Percentiles rank a stretch among this genome's conserved stretches.
These are phyloP conservation scores for Ophiostoma pallidulum DNA, from an alignment of 2,329 filamentous ascomycete genomes.

Conservation along the genomic window DNA sequence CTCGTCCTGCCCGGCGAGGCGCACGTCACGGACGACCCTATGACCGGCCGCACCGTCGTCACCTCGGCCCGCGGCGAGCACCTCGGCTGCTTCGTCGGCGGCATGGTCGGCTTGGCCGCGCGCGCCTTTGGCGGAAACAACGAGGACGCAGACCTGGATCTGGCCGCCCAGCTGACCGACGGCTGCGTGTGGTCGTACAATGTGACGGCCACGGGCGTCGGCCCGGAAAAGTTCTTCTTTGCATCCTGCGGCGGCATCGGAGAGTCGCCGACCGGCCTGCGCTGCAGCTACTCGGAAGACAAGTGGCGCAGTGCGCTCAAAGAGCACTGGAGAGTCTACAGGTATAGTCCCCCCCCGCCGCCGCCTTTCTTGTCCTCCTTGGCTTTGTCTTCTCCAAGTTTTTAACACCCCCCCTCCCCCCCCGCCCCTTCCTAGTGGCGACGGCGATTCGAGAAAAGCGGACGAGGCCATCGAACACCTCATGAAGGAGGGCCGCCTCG, in stretches of 20 bases:
- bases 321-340: constrained; percentile 13
- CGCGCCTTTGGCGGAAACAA: constrained; percentile 47
- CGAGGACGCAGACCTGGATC: constrained; percentile 45
- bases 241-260: constrained; percentile 26
- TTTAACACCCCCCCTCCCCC: neutral
- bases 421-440: neutral
- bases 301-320: constrained; percentile 21
- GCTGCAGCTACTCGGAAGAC: constrained; percentile 19
- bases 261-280: constrained; percentile 17
- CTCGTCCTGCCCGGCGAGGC: constrained; percentile 42
- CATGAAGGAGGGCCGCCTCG: constrained; percentile 36
- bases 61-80: constrained; percentile 38
- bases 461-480: constrained; percentile 25
- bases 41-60: constrained; percentile 18
- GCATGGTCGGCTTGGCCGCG: constrained; percentile 55
- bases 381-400: too few species aligned
- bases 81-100: constrained; percentile 53
- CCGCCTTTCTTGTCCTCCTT: too few species aligned
- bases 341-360: too few species aligned
- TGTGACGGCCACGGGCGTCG: constrained; percentile 46
- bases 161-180: constrained; percentile 50
- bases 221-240: constrained; percentile 50
- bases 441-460: constrained; percentile 2
- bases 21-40: constrained; percentile 20
- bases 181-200: constrained; percentile 58